phyloP scores from a whole-genome alignment of 768 basidiomycete genomes.

The Vishniacozyma victoriae region DNA sequence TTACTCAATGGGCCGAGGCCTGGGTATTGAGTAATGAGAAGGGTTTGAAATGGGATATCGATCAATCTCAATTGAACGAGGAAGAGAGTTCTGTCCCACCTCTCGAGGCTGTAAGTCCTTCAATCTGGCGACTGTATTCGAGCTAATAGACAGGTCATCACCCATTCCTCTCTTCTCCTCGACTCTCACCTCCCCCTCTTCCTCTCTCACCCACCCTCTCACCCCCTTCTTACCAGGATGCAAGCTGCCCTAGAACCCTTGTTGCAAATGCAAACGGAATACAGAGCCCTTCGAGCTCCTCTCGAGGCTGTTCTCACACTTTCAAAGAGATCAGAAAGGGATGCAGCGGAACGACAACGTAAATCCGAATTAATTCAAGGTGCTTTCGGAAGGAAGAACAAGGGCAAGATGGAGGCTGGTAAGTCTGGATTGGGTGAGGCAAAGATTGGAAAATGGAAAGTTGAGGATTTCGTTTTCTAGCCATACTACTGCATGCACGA shows the following conservation, averaged over 20 bases:
- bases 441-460: constrained; percentile 16
- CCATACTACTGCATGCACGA: background rate
- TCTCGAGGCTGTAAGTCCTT: constrained; percentile 5
- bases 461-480: constrained; percentile 18
- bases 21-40: constrained; percentile 11
- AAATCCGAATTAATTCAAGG: constrained; percentile 2
- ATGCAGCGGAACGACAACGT: constrained; percentile 8
- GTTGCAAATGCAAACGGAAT: constrained; percentile 29
- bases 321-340: constrained; percentile 20
- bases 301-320: constrained; percentile 40
- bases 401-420: background rate
- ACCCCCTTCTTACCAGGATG: constrained; percentile 24
- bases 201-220: constrained; percentile 30
- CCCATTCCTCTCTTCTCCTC: constrained; percentile 32
- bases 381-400: background rate
- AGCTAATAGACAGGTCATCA: constrained; percentile 13
- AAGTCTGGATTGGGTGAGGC: constrained; percentile 6
- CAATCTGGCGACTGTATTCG: background rate
- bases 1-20: constrained; percentile 29
- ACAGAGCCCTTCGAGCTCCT: constrained; percentile 28
- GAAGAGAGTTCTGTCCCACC: too few relatives aligned
- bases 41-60: constrained; percentile 18
- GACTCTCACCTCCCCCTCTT: constrained; percentile 41
- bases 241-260: constrained; percentile 22
- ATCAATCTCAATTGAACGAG: constrained; percentile 1